Percentiles rank a stretch among this genome's conserved stretches.
Conservation (phyloP, 805 yeast genomes). For the Grigorovia transvaalensis region DNA sequence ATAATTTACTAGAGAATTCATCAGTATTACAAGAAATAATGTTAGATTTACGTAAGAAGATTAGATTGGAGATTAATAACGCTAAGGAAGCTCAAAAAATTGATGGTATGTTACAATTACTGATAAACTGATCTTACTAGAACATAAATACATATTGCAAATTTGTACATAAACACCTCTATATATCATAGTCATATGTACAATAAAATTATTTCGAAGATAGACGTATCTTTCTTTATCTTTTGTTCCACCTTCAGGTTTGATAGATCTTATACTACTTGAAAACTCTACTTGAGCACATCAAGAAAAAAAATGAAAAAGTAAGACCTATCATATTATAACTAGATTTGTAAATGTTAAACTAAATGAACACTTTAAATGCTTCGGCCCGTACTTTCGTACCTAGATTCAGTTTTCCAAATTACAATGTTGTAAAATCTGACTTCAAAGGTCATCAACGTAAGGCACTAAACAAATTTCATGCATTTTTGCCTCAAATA, state of each 20-base stretch:
- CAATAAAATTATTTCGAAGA: not conserved
- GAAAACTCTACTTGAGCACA: not conserved
- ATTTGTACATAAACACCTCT: not conserved
- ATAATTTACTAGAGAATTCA: conserved; percentile 52
- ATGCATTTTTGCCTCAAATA: conserved; percentile 62
- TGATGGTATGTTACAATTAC: conserved; percentile 86
- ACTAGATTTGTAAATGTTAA: not conserved
- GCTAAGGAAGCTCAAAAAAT: conserved; percentile 82
- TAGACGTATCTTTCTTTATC: not conserved
- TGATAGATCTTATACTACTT: not conserved
- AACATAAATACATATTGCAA: not conserved
- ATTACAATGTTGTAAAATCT: conserved; percentile 55
- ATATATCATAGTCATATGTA: not conserved
- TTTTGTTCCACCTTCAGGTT: too few relatives aligned
- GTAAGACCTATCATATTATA: not conserved
- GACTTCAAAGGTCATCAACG: conserved; percentile 90
- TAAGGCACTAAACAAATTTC: conserved; percentile 59
- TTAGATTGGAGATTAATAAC: conserved; percentile 59
- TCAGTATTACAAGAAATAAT: conserved; percentile 70
- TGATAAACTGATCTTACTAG: conserved; percentile 35
- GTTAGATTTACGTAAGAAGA: conserved; percentile 45
- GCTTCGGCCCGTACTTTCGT: conserved; percentile 30
- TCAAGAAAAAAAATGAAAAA: too few relatives aligned
- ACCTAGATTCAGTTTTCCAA: conserved; percentile 69
- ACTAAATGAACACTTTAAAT: not conserved